phyloP scores from a whole-genome alignment of 306 rosid genomes.

The Medicago ruthenica region DNA sequence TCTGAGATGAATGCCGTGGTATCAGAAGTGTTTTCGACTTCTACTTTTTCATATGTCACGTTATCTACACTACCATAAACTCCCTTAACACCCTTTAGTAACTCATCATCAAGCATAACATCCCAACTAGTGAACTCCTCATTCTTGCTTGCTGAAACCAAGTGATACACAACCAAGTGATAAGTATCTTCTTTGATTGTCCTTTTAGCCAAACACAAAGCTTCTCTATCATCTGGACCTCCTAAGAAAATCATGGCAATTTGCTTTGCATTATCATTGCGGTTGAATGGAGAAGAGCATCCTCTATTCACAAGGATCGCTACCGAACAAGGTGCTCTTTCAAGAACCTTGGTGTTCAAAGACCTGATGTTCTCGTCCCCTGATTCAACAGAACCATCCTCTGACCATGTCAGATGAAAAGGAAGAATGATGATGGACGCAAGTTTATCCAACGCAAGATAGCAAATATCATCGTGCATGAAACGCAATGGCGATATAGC shows the following conservation, averaged over 20 bases:
- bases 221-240: conserved; percentile 23
- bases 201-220: conserved; percentile 22
- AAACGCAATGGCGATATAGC: not conserved
- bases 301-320: conserved; percentile 16
- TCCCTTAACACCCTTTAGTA: not conserved
- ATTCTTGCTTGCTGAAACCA: not conserved
- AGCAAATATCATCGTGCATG: conserved; percentile 20
- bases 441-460: conserved; percentile 25
- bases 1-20: not conserved
- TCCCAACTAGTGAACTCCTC: not conserved
- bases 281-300: not conserved
- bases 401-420: not conserved
- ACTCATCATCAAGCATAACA: conserved; percentile 8
- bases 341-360: conserved; percentile 2
- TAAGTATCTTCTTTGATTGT: not conserved
- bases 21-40: not conserved
- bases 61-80: not conserved
- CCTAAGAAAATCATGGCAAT: conserved; percentile 22
- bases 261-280: not conserved
- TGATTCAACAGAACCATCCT: conserved; percentile 3
- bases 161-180: conserved; percentile 12
- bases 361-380: not conserved
- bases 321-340: conserved; percentile 16
- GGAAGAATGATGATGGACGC: conserved; percentile 21
- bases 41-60: not conserved